A percentile compares a stretch with the other conserved stretches of the same genome.
phyloP scores from a whole-genome alignment of 768 basidiomycete species.

The Xerocomus spinulosus region DNA sequence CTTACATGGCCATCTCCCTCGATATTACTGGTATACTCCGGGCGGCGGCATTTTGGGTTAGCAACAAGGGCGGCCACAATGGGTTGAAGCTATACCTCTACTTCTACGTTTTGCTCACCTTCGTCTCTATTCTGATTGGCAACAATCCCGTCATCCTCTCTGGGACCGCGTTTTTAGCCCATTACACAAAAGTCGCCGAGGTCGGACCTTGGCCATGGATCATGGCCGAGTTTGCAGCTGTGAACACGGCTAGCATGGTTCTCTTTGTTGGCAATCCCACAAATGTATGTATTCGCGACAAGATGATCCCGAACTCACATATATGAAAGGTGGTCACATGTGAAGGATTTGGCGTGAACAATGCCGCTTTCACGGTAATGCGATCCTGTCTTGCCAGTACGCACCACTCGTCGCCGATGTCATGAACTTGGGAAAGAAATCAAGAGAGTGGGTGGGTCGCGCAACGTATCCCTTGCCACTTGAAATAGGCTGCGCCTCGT shows the following conservation, averaged over 20 bases:
- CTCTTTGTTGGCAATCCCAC: conserved; percentile 89
- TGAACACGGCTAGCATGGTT: conserved; percentile 73
- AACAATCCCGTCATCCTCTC: conserved; percentile 93
- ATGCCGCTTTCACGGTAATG: conserved; percentile 73
- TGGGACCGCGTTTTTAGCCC: conserved; percentile 85
- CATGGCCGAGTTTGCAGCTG: conserved; percentile 71
- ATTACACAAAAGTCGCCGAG: conserved; percentile 64
- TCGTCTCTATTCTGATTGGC: conserved; percentile 75
- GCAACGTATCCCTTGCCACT: too few species aligned
- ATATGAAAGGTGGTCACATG: conserved; percentile 61
- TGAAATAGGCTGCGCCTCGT: too few species aligned
- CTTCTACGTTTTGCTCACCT: conserved; percentile 80
- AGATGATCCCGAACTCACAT: not conserved
- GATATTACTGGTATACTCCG: conserved; percentile 86
- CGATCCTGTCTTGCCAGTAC: too few species aligned
- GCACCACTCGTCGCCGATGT: too few species aligned
- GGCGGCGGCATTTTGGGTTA: conserved; percentile 86
- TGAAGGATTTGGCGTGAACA: conserved; percentile 77
- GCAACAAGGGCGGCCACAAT: conserved; percentile 67
- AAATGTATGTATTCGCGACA: conserved; percentile 42
- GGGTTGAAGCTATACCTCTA: conserved; percentile 73
- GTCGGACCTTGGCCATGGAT: conserved; percentile 61
- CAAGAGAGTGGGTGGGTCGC: too few species aligned
- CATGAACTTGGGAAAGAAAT: too few species aligned
- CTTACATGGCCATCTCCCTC: conserved; percentile 89